phyloP scores from a whole-genome alignment of 305 asterid genomes.

The Fraxinus dipetala region DNA sequence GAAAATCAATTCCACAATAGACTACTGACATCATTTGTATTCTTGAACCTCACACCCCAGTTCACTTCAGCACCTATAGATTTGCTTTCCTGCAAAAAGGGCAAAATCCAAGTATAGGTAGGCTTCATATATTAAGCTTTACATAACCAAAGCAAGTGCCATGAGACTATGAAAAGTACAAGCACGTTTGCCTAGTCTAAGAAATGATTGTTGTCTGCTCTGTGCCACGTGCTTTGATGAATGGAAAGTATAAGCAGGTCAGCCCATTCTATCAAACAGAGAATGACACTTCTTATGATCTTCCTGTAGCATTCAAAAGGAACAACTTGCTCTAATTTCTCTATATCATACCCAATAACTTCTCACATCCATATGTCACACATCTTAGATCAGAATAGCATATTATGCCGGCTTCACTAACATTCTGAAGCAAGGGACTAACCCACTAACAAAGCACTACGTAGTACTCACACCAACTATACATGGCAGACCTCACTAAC shows the following conservation, averaged over 20 bases:
- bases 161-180: not conserved
- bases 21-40: conserved; percentile 67
- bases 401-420: conserved; percentile 5
- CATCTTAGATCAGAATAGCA: not conserved
- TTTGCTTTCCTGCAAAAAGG: conserved; percentile 76
- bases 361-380: not conserved
- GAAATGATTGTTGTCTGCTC: not conserved
- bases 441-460: conserved; percentile 11
- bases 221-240: not conserved
- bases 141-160: not conserved
- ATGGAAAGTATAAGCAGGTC: not conserved
- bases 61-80: conserved; percentile 95
- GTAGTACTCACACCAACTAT: conserved; percentile 4
- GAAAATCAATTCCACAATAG: conserved; percentile 11
- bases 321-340: not conserved
- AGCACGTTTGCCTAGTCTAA: not conserved
- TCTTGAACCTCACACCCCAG: conserved; percentile 97
- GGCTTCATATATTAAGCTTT: not conserved
- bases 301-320: not conserved
- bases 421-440: conserved; percentile 4
- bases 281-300: not conserved
- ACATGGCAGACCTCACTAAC: conserved; percentile 6
- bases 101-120: not conserved
- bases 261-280: not conserved
- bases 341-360: not conserved